A percentile compares a stretch with the other conserved stretches of the same genome.
Evolutionary conservation across 768 basidiomycete species (phyloP).

Genomic region (Pluteus cervinus): DNA sequence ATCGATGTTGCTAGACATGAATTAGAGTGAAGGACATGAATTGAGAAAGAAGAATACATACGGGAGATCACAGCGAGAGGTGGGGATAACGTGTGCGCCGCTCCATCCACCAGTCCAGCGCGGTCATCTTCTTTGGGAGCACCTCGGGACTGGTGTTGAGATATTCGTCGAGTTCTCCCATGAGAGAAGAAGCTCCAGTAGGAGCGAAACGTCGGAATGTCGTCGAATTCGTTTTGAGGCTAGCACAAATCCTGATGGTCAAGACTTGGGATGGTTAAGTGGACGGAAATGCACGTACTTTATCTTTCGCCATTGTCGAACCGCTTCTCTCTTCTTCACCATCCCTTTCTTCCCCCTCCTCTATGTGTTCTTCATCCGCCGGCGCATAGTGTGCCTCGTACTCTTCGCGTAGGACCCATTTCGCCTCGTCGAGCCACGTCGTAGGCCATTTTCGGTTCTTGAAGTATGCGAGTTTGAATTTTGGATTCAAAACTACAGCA

Average conservation of each 20-base stretch:
- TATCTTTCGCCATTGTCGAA: too few species aligned
- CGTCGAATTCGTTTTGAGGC: slow-evolving; percentile 22
- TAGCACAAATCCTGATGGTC: not conserved
- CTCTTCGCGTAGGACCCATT: not conserved
- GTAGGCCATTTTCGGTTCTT: slow-evolving; percentile 5
- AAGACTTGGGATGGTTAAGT: too few species aligned
- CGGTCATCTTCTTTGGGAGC: slow-evolving; percentile 13
- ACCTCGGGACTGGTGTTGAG: slow-evolving; percentile 18
- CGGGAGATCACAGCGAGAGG: slow-evolving; percentile 23
- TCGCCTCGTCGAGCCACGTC: slow-evolving; percentile 4
- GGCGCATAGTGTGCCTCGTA: not conserved
- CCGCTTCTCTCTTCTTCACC: not conserved
- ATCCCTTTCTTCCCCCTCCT: not conserved
- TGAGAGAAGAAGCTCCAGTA: slow-evolving; percentile 5
- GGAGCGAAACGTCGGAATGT: slow-evolving; percentile 14
- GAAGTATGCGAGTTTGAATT: slow-evolving; percentile 10
- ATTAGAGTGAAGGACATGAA: slow-evolving; percentile 13
- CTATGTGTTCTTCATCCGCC: not conserved
- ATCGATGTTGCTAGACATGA: slow-evolving; percentile 19
- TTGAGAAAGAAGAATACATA: slow-evolving; percentile 20
- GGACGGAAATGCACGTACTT: too few species aligned
- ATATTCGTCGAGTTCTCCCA: slow-evolving; percentile 20
- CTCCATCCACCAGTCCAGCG: slow-evolving; percentile 22
- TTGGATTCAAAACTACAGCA: slow-evolving; percentile 8
- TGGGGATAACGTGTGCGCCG: slow-evolving; percentile 13